Evolutionary conservation across 768 basidiomycete species (phyloP), one percentile per base, ranked within the genome.

Genomic region (Lepiota venenata): DNA sequence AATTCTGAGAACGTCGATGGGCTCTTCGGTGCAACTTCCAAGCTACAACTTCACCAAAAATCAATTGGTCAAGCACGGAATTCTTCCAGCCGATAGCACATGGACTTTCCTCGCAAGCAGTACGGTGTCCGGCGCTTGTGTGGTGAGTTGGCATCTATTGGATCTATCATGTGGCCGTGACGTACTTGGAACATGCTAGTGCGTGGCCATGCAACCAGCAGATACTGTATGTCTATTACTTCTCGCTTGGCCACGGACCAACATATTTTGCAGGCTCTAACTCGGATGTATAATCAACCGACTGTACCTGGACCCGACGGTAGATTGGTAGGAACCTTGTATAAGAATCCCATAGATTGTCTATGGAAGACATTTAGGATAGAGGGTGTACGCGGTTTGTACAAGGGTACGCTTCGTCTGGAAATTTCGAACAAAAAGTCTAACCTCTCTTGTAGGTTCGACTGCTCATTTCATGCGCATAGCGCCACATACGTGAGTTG

Each of bases 271-370:
- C 62, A 91, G 83, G 88, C 91, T 47, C 70, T 98, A 46, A 98
- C 97, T 6, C 80, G 97, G 54, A 85, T 98, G 81, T 99, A 98
- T 69, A 98, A 98, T 65, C 97, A 96, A 75, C 90, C 92, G 9
- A 93, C 92, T 0, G 76, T 76, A 60, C 72, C 73, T 42, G 77
- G 84, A 36, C 84, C 88, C 2, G 78, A 88, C 60, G 93, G 93
- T 32, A 84, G 74, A 60, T 66, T 81, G 25, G 80, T 83, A 58
- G 95, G 93, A 11, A 74, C 83, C 1, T 71, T 95, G 16, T 97
- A 98, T 72, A 89, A 80, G 68, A 94, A 89, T 64, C 95, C 95
- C 3, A 85, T 98, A 62, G 94, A 98, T 62, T 98, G 96, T 72
- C 74, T 99, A 47, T 96, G 90, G 91, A 98, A 97, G 76, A 99